phyloP scores from a whole-genome alignment of 2,329 filamentous ascomycete genomes.

The Hypoxylon rubiginosum region DNA sequence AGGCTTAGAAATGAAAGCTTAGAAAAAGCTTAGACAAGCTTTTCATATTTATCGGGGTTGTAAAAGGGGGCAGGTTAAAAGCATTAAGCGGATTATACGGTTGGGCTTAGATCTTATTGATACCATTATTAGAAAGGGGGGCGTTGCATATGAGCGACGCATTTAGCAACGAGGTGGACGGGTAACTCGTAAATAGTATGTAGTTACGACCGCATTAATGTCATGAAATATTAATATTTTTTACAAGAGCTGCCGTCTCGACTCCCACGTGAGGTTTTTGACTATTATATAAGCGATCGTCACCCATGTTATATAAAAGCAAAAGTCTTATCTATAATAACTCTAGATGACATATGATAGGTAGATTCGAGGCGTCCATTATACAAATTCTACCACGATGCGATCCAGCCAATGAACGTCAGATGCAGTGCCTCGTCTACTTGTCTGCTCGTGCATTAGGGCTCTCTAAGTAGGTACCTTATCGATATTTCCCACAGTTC shows the following conservation, averaged over 20 bases:
- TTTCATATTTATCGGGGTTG: conserved; percentile 6
- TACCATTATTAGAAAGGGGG: conserved; percentile 9
- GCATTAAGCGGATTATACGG: conserved; percentile 11
- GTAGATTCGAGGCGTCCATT: neutral
- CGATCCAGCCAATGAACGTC: conserved; percentile 17
- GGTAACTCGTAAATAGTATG: conserved; percentile 25
- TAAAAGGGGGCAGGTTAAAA: neutral
- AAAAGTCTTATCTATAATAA: neutral
- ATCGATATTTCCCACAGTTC: neutral
- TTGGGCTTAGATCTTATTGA: conserved; percentile 23
- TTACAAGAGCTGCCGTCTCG: neutral
- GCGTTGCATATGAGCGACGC: conserved; percentile 21
- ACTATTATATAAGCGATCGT: conserved; percentile 1
- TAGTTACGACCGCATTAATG: conserved; percentile 24
- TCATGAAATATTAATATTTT: conserved; percentile 12
- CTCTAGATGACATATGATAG: neutral
- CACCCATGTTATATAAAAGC: neutral
- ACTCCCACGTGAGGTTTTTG: neutral
- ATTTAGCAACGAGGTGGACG: conserved; percentile 11
- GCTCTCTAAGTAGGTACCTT: too few relatives aligned
- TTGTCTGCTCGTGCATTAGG: too few relatives aligned
- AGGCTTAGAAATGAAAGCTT: conserved; percentile 27
- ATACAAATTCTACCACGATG: conserved; percentile 4
- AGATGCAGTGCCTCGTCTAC: conserved; percentile 17
- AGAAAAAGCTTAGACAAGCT: conserved; percentile 30